Percentiles rank a stretch among this genome's conserved stretches.
These are phyloP conservation scores for Exophiala phaeomuriformis DNA, from an alignment of 2,329 filamentous ascomycete genomes.

Conservation along the genomic window DNA sequence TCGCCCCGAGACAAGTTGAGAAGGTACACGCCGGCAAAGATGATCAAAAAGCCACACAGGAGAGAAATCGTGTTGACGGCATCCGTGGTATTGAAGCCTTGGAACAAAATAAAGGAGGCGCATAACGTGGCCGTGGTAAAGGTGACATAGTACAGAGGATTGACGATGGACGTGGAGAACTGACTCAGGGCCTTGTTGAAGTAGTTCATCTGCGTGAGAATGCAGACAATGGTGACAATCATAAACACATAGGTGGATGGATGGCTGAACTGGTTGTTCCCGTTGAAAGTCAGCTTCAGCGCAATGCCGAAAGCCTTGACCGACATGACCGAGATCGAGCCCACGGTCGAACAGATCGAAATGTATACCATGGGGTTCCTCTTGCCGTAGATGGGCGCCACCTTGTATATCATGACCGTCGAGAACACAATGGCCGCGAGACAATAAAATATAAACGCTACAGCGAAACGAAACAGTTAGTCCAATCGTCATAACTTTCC, in stretches of 20 bases:
- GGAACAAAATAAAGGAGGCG: slow-evolving; percentile 92
- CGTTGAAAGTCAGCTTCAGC: slow-evolving; percentile 84
- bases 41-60: slow-evolving; percentile 85
- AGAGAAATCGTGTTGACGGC: slow-evolving; percentile 87
- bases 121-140: slow-evolving; percentile 92
- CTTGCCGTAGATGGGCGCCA: slow-evolving; percentile 83
- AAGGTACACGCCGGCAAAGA: slow-evolving; percentile 90
- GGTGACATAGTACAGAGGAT: slow-evolving; percentile 93
- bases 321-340: slow-evolving; percentile 97
- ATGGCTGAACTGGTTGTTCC: slow-evolving; percentile 90
- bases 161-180: slow-evolving; percentile 95
- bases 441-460: slow-evolving; percentile 87
- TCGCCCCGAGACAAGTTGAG: slow-evolving; percentile 92
- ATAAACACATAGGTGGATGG: slow-evolving; percentile 96
- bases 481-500: slow-evolving; percentile 6
- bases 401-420: slow-evolving; percentile 88
- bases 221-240: slow-evolving; percentile 87
- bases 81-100: slow-evolving; percentile 91
- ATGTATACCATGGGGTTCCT: slow-evolving; percentile 94
- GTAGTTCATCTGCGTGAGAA: slow-evolving; percentile 99
- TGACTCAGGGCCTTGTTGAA: slow-evolving; percentile 98
- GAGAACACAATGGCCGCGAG: slow-evolving; percentile 73
- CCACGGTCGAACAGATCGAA: slow-evolving; percentile 94
- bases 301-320: slow-evolving; percentile 98
- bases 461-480: neutral